Conservation (phyloP, 495 filamentous ascomycete species). For the Articulospora tetracladia region DNA sequence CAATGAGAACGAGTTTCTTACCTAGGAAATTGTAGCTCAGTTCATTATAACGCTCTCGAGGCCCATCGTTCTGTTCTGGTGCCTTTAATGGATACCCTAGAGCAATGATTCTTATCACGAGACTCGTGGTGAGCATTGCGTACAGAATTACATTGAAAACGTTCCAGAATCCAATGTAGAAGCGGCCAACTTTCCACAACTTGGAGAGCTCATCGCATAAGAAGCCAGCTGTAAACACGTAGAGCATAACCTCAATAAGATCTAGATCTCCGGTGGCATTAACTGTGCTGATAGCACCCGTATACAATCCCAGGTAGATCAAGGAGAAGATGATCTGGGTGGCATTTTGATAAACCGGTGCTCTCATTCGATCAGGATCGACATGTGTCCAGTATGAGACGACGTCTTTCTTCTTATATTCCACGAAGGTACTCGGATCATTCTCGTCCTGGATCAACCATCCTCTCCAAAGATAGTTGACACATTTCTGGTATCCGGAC, state of each 20-base stretch:
- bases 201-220: constrained; percentile 82
- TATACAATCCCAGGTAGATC: constrained; percentile 80
- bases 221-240: constrained; percentile 90
- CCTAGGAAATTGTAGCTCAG: constrained; percentile 82
- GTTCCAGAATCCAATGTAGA: constrained; percentile 93
- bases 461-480: constrained; percentile 86
- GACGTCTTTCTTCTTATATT: constrained; percentile 74
- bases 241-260: constrained; percentile 77
- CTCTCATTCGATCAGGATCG: constrained; percentile 90
- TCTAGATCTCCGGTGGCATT: constrained; percentile 76
- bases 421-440: constrained; percentile 79
- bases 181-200: constrained; percentile 86
- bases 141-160: constrained; percentile 88
- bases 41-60: constrained; percentile 66
- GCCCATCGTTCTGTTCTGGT: constrained; percentile 20
- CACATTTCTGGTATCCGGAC: constrained; percentile 90
- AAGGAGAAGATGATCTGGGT: constrained; percentile 83
- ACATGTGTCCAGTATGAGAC: constrained; percentile 74
- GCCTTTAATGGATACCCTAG: constrained; percentile 51
- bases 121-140: constrained; percentile 66
- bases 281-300: constrained; percentile 86
- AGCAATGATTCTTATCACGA: constrained; percentile 74
- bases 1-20: neutral
- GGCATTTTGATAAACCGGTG: constrained; percentile 86
- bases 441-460: constrained; percentile 95